Conservation (phyloP, 108 stramenopile genomes). For the Poteriospumella lacustris region DNA sequence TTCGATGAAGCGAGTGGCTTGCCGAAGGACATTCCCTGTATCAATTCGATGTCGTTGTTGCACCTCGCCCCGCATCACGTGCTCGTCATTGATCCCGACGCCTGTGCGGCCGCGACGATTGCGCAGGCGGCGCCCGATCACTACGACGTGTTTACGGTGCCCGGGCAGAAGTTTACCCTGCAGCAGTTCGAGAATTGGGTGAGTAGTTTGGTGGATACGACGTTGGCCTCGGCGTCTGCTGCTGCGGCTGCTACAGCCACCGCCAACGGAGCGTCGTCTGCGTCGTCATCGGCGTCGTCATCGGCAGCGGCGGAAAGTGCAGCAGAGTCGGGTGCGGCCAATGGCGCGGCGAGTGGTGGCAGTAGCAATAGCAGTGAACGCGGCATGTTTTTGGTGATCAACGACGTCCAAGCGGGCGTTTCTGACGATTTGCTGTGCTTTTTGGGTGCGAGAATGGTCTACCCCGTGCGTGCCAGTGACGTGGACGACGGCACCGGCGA, state of each 20-base stretch:
- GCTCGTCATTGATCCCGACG: constrained; percentile 16
- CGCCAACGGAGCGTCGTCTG: not conserved
- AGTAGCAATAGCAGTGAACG: not conserved
- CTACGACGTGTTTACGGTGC: not conserved
- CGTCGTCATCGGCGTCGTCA: too few species aligned
- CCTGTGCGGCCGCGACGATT: not conserved
- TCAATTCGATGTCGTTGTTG: not conserved
- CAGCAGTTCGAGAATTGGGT: not conserved
- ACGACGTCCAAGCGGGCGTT: constrained; percentile 17
- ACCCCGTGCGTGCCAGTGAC: too few species aligned
- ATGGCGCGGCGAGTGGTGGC: not conserved
- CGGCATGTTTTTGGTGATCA: not conserved
- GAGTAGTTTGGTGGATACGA: not conserved
- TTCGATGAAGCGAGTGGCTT: not conserved
- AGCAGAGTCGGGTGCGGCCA: not conserved
- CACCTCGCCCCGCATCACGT: not conserved
- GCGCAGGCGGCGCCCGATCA: not conserved
- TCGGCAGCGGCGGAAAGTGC: not conserved
- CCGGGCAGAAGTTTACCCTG: not conserved
- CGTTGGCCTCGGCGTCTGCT: not conserved
- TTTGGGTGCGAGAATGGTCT: not conserved
- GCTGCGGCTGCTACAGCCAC: not conserved
- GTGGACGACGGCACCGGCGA: too few species aligned
- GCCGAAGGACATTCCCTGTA: not conserved
- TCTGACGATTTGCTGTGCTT: constrained; percentile 11